Percentiles rank a stretch among this genome's conserved stretches.
phyloP scores from a whole-genome alignment of 352 stramenopile genomes.

The Phytophthora pisi region DNA sequence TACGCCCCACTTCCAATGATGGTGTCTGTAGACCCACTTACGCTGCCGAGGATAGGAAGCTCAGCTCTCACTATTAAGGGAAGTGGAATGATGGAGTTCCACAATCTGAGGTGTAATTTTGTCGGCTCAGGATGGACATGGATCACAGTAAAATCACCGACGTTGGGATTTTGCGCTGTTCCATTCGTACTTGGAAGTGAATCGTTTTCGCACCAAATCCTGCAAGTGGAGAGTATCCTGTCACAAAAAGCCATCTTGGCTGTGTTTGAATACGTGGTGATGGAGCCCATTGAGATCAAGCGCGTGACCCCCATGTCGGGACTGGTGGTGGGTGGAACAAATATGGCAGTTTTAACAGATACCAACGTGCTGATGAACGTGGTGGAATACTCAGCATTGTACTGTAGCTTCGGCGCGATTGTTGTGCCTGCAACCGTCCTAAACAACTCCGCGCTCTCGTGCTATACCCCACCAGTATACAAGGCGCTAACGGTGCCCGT shows the following conservation, averaged over 20 bases:
- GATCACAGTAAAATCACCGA: slow-evolving; percentile 19
- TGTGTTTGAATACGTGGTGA: slow-evolving; percentile 29
- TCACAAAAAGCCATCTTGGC: slow-evolving; percentile 20
- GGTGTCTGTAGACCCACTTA: slow-evolving; percentile 18
- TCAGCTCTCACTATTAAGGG: slow-evolving; percentile 25
- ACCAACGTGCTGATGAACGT: slow-evolving; percentile 25
- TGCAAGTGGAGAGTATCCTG: slow-evolving; percentile 33
- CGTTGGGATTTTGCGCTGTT: slow-evolving; percentile 11
- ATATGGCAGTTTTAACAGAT: slow-evolving; percentile 32
- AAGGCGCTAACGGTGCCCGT: slow-evolving; percentile 34
- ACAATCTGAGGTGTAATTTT: slow-evolving; percentile 39
- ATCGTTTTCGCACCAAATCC: slow-evolving; percentile 15
- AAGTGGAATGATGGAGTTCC: slow-evolving; percentile 24
- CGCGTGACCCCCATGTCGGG: slow-evolving; percentile 20
- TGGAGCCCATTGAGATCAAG: slow-evolving; percentile 31
- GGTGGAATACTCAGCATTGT: slow-evolving; percentile 19
- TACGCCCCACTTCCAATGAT: slow-evolving; percentile 37
- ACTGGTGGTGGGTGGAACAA: slow-evolving; percentile 24
- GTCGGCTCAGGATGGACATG: slow-evolving; percentile 22
- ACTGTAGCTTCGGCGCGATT: slow-evolving; percentile 39
- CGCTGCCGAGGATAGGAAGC: slow-evolving; percentile 23
- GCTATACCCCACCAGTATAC: slow-evolving; percentile 27
- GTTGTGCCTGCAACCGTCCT: slow-evolving; percentile 23
- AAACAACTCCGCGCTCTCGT: slow-evolving; percentile 34
- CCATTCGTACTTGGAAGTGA: slow-evolving; percentile 28